A percentile compares a stretch with the other conserved stretches of the same genome.
phyloP scores from a whole-genome alignment of 2,329 filamentous ascomycete genomes.

The Lomentospora prolificans region DNA sequence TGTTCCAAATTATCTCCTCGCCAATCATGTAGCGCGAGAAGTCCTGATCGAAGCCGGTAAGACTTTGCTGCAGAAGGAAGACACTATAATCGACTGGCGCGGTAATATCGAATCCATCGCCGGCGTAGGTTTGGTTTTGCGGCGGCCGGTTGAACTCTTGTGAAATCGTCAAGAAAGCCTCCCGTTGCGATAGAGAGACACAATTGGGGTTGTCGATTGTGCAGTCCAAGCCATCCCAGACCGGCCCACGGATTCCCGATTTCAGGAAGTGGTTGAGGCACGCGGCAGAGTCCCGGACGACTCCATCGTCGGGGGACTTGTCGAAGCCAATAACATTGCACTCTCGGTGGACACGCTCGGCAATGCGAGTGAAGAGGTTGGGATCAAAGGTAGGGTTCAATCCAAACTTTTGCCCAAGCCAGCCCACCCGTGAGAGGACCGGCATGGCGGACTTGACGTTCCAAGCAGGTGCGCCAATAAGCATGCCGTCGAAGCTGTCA shows the following conservation, averaged over 20 bases:
- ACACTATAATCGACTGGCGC: neutral
- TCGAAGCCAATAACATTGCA: conserved; percentile 36
- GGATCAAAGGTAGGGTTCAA: neutral
- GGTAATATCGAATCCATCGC: neutral
- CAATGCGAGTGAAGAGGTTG: conserved; percentile 24
- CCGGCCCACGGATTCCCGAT: neutral
- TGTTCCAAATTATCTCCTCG: conserved; percentile 2
- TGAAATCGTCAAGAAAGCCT: neutral
- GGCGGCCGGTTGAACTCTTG: neutral
- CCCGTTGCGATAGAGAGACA: neutral
- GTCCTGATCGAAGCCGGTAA: conserved; percentile 20
- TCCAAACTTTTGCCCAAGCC: conserved; percentile 23
- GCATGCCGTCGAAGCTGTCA: conserved; percentile 34
- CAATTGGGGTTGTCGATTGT: neutral
- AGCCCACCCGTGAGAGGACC: conserved; percentile 21
- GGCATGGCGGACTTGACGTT: conserved; percentile 18
- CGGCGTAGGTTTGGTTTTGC: neutral
- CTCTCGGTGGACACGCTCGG: conserved; percentile 29
- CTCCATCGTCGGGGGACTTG: conserved; percentile 35
- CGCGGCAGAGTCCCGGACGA: conserved; percentile 32
- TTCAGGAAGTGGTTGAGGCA: conserved; percentile 21
- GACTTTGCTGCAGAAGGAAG: neutral
- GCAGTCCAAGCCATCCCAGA: neutral
- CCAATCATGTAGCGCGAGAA: conserved; percentile 24
- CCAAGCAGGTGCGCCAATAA: conserved; percentile 36